Conservation (phyloP, 2,329 filamentous ascomycete species). For the Elsinoe batatas region DNA sequence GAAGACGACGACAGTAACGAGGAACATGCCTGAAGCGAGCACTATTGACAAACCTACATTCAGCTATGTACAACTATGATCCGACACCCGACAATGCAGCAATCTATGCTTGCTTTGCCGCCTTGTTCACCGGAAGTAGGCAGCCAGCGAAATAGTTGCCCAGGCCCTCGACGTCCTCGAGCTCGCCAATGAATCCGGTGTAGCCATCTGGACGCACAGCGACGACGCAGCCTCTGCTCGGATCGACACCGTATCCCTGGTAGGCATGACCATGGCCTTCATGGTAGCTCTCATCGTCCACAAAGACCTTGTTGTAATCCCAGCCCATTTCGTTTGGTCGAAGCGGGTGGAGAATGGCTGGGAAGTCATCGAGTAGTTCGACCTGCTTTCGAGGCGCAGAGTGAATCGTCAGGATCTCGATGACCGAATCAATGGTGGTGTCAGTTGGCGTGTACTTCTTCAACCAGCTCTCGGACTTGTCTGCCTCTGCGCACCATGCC, state of each 20-base stretch:
- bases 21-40: not conserved
- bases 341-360: conserved; percentile 33
- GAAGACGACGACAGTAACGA: not conserved
- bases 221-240: conserved; percentile 45
- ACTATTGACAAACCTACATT: too few relatives aligned
- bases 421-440: conserved; percentile 33
- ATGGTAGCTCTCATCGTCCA: conserved; percentile 35
- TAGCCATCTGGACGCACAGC: conserved; percentile 57
- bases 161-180: conserved; percentile 22
- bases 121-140: conserved; percentile 5
- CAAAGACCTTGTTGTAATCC: conserved; percentile 30
- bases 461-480: conserved; percentile 10
- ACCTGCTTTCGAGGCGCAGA: conserved; percentile 40
- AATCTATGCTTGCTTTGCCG: not conserved
- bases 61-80: too few relatives aligned
- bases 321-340: conserved; percentile 23
- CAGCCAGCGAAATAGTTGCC: conserved; percentile 13
- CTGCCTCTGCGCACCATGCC: conserved; percentile 39
- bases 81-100: too few relatives aligned
- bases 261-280: conserved; percentile 37
- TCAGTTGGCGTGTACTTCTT: conserved; percentile 26
- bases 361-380: conserved; percentile 32
- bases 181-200: conserved; percentile 38
- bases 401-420: conserved; percentile 54
- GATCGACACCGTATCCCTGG: conserved; percentile 48